Evolutionary conservation across 257 asterid species (phyloP), one percentile per base, ranked within the genome.

Genomic region (Scutellaria baicalensis): DNA sequence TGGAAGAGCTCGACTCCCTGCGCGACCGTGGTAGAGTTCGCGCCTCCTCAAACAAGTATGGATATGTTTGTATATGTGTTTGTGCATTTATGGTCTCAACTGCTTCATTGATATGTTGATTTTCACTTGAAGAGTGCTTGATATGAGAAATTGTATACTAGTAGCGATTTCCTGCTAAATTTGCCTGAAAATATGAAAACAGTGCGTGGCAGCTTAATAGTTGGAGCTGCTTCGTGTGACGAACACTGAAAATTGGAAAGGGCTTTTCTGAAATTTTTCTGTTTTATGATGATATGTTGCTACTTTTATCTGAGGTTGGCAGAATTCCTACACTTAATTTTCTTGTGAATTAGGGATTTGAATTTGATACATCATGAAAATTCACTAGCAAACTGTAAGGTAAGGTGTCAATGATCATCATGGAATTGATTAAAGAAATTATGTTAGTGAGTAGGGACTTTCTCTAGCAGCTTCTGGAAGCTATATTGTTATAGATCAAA

Each of bases 41-140:
- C 10, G 66, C 66, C 75, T 88, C 95, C 61, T 76, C 88, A 55
- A 84, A 80, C 84, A 88, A 84, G 97, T 94, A 91, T 57, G 85
- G 14, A 59, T 11, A 17, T 68, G 27, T 6, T 68, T 16, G 12
- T 33, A 56, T 36, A 17, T 38, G 10, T 60, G 35, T 67, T 54
- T 64, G 18, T 67, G 52, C 45, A n/a, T 79, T 47, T 73, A 18
- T 45, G 8, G 9, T 36, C 45, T 16, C n/a, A 27, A 31, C 12
- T 56, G 49, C 35, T 67, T 14, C 3, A 8, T 16, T 52, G 36
- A 14, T 54, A 8, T 45, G n/a, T 62, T 49, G 42, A 4, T 39
- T 27, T 56, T 62, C 33, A 45, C 50, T 21, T 18, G 8, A 31
- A 62, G 62, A 64, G 27, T 40, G 59, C n/a, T 42, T 71, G 45